Evolutionary conservation across 306 rosid species (phyloP).

Genomic region (Cicer judaicum): DNA sequence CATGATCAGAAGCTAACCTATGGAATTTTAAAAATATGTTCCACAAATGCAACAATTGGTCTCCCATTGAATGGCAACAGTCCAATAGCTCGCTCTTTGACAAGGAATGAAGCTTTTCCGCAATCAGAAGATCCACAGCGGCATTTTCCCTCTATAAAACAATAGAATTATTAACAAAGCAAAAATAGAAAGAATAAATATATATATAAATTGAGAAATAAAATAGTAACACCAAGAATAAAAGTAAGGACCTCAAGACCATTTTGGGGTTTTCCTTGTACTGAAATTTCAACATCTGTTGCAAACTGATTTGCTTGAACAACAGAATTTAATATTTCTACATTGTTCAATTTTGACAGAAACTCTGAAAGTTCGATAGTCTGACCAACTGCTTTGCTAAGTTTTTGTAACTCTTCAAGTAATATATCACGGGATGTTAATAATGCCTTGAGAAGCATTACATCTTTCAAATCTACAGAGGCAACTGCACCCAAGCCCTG

Average conservation of each 20-base stretch:
- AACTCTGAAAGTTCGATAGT: conserved; percentile 68
- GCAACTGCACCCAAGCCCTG: conserved; percentile 50
- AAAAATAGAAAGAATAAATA: not conserved
- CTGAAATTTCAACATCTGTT: conserved; percentile 51
- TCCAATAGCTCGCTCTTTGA: conserved; percentile 54
- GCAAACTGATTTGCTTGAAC: conserved; percentile 50
- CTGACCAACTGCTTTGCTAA: conserved; percentile 67
- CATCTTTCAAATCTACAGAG: conserved; percentile 50
- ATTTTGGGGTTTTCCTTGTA: conserved; percentile 72
- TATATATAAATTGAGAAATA: not conserved
- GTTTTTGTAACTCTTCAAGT: conserved; percentile 71
- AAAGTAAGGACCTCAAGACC: conserved; percentile 70
- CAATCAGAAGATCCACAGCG: not conserved
- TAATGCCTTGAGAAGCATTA: conserved; percentile 64
- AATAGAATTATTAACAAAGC: conserved; percentile 30
- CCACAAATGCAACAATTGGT: conserved; percentile 77
- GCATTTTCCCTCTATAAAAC: conserved; percentile 52
- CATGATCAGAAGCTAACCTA: conserved; percentile 58
- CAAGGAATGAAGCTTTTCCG: conserved; percentile 43
- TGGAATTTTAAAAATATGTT: conserved; percentile 72
- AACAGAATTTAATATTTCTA: conserved; percentile 49
- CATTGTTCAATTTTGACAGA: conserved; percentile 59
- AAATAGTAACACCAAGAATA: conserved; percentile 37
- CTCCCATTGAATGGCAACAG: conserved; percentile 61
- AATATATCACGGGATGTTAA: conserved; percentile 70